These are phyloP conservation scores for Pilasporangium apinafurcum DNA, from an alignment of 352 stramenopile species.

Conservation along the genomic window DNA sequence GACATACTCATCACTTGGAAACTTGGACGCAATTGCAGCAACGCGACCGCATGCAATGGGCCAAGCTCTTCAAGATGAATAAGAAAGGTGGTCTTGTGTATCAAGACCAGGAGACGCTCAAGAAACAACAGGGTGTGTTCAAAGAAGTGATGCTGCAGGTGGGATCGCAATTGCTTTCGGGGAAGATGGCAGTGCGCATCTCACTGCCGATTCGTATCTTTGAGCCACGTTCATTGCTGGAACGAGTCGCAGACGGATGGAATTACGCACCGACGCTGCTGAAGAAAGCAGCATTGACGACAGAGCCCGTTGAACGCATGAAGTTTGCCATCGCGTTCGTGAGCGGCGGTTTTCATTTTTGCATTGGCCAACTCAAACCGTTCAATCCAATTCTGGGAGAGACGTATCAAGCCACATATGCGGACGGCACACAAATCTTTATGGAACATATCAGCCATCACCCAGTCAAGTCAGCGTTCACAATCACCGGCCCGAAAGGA, in stretches of 20 bases:
- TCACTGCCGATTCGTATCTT: slow-evolving; percentile 77
- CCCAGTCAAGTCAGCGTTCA: slow-evolving; percentile 58
- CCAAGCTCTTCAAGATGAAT: slow-evolving; percentile 49
- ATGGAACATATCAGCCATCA: slow-evolving; percentile 74
- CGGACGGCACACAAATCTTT: slow-evolving; percentile 62
- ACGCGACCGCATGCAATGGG: slow-evolving; percentile 55
- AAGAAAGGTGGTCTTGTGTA: slow-evolving; percentile 69
- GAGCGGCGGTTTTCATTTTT: slow-evolving; percentile 63
- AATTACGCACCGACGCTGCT: slow-evolving; percentile 74
- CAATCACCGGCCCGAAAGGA: slow-evolving; percentile 29
- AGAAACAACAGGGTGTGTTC: slow-evolving; percentile 78
- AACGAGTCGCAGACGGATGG: slow-evolving; percentile 68
- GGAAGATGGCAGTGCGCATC: slow-evolving; percentile 63
- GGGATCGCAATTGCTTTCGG: slow-evolving; percentile 54
- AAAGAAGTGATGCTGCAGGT: slow-evolving; percentile 78
- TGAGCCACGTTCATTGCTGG: slow-evolving; percentile 59
- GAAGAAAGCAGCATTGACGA: slow-evolving; percentile 50
- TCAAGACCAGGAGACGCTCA: slow-evolving; percentile 55
- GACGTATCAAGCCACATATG: slow-evolving; percentile 67
- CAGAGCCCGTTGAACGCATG: slow-evolving; percentile 57
- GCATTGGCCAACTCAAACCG: slow-evolving; percentile 63
- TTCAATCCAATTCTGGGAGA: slow-evolving; percentile 81
- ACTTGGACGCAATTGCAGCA: slow-evolving; percentile 44
- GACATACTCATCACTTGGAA: too few relatives aligned
- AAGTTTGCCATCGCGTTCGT: slow-evolving; percentile 71